Conservation (phyloP, 257 asterid genomes). For the Verbena officinalis region DNA sequence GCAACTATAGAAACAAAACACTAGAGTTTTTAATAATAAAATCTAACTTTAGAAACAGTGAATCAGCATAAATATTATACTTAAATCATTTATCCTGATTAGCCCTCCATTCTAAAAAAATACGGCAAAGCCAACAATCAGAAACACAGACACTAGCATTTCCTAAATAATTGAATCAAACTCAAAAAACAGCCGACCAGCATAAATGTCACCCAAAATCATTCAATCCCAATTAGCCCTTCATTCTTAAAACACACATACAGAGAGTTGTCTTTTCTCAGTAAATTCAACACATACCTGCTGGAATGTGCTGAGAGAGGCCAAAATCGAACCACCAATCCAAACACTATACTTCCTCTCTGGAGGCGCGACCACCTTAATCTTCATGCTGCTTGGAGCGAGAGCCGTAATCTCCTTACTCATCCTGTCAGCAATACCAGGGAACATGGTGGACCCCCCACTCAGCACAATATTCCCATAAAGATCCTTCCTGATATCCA, state of each 20-base stretch:
- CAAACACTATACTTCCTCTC: conserved; percentile 91
- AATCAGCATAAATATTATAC: too few relatives aligned
- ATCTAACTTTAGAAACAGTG: too few relatives aligned
- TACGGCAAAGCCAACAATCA: too few relatives aligned
- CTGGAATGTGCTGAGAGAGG: conserved; percentile 92
- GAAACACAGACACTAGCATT: too few relatives aligned
- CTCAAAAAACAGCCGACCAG: too few relatives aligned
- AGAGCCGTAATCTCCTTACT: conserved; percentile 83
- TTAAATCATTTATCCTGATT: too few relatives aligned
- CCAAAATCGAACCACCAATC: conserved; percentile 84
- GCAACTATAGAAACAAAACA: background rate
- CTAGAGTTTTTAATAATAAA: background rate
- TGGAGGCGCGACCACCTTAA: conserved; percentile 87
- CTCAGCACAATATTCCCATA: conserved; percentile 81
- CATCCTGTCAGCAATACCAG: conserved; percentile 83
- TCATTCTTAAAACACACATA: too few relatives aligned
- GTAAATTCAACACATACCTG: conserved; percentile 47
- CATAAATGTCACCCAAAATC: too few relatives aligned
- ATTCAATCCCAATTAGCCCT: too few relatives aligned
- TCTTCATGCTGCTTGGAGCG: conserved; percentile 84
- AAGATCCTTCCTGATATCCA: conserved; percentile 80
- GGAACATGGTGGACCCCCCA: conserved; percentile 84
- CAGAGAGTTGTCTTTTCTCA: too few relatives aligned
- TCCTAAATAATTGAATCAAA: too few relatives aligned
- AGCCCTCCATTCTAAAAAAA: too few relatives aligned